Conservation (phyloP, 257 asterid genomes). For the Solanum bulbocastanum region DNA sequence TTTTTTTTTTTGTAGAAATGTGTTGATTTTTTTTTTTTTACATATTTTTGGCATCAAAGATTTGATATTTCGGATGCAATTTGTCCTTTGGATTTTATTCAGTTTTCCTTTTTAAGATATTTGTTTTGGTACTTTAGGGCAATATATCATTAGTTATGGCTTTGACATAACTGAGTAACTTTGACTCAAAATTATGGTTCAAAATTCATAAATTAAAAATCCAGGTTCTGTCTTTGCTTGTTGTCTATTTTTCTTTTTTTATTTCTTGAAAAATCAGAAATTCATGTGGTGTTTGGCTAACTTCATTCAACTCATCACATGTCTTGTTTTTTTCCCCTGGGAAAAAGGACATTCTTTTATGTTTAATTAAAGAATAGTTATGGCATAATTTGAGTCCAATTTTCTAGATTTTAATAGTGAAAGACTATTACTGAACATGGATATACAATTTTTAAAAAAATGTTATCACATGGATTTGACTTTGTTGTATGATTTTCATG, state of each 20-base stretch:
- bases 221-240: not conserved
- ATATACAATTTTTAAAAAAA: not conserved
- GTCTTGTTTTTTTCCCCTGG: not conserved
- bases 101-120: fast-evolving
- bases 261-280: not conserved
- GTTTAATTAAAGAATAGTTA: not conserved
- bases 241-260: not conserved
- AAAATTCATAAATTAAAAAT: not conserved
- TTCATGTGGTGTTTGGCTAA: not conserved
- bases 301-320: not conserved
- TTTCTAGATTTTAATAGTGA: not conserved
- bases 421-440: not conserved
- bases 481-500: not conserved
- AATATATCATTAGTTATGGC: not conserved
- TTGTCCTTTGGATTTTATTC: not conserved
- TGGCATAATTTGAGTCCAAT: not conserved
- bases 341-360: not conserved
- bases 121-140: not conserved
- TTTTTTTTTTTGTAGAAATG: not conserved
- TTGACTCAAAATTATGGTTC: not conserved
- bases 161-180: not conserved
- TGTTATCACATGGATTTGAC: not conserved
- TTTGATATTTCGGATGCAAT: not conserved
- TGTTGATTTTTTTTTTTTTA: not conserved
- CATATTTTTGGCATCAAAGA: not conserved